Evolutionary conservation across 331 rosid species (phyloP), one percentile per base, ranked within the genome.

Genomic region (Spiraea crenata): DNA sequence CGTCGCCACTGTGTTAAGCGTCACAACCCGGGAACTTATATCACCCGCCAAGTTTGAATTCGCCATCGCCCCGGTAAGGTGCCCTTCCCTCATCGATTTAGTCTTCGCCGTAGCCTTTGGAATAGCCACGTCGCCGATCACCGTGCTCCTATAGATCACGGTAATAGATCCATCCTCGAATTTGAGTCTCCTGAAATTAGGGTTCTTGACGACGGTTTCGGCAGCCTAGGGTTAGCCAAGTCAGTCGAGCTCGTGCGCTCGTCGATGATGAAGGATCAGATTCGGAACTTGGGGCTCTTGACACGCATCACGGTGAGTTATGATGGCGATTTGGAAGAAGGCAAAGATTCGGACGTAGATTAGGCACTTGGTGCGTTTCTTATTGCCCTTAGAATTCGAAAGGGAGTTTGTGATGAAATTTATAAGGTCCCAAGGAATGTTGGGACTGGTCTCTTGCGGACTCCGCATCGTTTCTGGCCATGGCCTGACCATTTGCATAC

Each of bases 211-310:
- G 3, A 51, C 16, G 10, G 61, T 46, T 49, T 59, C 63, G 20
- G 70, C 48, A 0, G 55, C 9, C 58, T 17, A 3, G 57, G 59
- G 46, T 6, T 34, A 16, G 3, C 48, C 2, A 34, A 3, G 55
- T 39, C 9, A 25, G 64, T 13, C 55, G 49, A 39, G 2, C 34
- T 41, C 6, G 8, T 62, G 19, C 59, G 64, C 3, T 60, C 51
- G 11, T 69, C 49, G 8, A 76, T 48, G 7, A 47, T 42, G 74
- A 68, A 7, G 44, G 57, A 35, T 16, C 38, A 40, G 20, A 76
- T 76, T 6, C 57, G 70, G 57, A 60, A 49, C 48, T 60, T 51
- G 9, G 80, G 80, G 74, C 16, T 60, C 47, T 51, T 59, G 70
- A 40, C 15, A 4, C 63, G 45, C 74, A 60, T 39, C n/a, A 68